These are phyloP conservation scores for Medicago arabica DNA, from an alignment of 306 rosid genomes.

Conservation along the genomic window DNA sequence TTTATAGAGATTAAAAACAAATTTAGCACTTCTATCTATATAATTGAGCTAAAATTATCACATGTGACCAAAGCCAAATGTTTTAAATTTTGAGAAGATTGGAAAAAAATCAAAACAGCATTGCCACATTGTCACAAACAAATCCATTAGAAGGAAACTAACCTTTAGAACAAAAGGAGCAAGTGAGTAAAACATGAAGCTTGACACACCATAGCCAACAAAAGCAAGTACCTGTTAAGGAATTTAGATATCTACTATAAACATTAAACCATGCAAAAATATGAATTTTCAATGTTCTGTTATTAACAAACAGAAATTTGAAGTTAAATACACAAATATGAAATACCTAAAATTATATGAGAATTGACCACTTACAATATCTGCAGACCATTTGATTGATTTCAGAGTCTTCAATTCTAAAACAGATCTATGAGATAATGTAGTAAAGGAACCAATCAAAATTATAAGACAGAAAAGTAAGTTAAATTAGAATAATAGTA, in stretches of 20 bases:
- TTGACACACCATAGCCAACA: constrained; percentile 36
- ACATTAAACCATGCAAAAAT: neutral
- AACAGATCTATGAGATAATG: constrained; percentile 55
- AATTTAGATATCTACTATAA: neutral
- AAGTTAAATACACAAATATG: neutral
- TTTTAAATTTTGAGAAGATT: no score
- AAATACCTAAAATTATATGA: neutral
- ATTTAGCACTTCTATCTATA: neutral
- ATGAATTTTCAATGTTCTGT: neutral
- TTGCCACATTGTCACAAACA: neutral
- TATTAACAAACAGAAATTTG: neutral
- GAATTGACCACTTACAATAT: constrained; percentile 55
- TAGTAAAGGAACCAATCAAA: constrained; percentile 24
- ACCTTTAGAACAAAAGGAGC: constrained; percentile 51
- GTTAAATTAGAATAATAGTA: neutral
- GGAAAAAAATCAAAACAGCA: neutral
- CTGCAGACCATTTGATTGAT: constrained; percentile 57
- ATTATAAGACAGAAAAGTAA: neutral
- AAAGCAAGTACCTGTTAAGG: constrained; percentile 41
- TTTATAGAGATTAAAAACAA: neutral
- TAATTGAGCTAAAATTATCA: neutral
- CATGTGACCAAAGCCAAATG: no score
- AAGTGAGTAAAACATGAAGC: constrained; percentile 40
- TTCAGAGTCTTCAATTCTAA: constrained; percentile 59
- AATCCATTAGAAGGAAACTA: constrained; percentile 30